Evolutionary conservation across 176 grass and related monocot species (phyloP), one percentile per base, ranked within the genome.

Genomic region (Alopecurus myosuroides): DNA sequence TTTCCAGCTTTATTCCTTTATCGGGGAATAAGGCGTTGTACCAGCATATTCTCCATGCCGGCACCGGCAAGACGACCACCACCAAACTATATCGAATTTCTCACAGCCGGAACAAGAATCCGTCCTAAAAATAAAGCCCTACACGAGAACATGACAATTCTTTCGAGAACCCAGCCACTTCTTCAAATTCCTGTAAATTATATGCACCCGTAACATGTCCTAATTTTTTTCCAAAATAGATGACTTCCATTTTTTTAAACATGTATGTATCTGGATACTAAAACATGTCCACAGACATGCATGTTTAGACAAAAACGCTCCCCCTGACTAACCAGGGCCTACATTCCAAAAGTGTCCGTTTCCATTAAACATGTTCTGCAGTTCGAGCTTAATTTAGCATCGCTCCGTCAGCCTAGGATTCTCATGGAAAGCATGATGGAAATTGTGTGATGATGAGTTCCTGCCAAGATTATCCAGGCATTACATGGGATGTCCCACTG

Each of bases 321-420:
- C 28, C 71, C 17, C 0, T 48, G 8, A 11, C 25, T 31, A 74
- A 30, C 26, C 23, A 31, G 26, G 26, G 17, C 26, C 2, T 20
- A 49, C 5, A 13, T 3, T 9, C 1, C 14, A 33, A 66, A 33
- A 66, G 6, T 35, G 63, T 35, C 31, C 3, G 9, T 31, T 35
- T 35, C 30, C 3, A 1, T 11, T 31, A 74, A 50, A 74, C 26
- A 50, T 74, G 70, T 2, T 74, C 70, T 65, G 29, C 12, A 28
- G 23, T 4, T 61, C 25, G 40, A 46, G 26, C 40, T 15, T 34
- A 1, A 31, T 45, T 64, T 17, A n/a, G 11, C 61, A 41, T 42
- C 2, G 42, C 13, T 66, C 23, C 34, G 70, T 11, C 56, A 66
- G 78, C 78, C 39, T 76, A 87, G 78, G 78, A 87, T 81, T 87